Base-by-base conservation (phyloP, 1,284 basidiomycete species). In the Leucoagaricus sp. region DNA sequence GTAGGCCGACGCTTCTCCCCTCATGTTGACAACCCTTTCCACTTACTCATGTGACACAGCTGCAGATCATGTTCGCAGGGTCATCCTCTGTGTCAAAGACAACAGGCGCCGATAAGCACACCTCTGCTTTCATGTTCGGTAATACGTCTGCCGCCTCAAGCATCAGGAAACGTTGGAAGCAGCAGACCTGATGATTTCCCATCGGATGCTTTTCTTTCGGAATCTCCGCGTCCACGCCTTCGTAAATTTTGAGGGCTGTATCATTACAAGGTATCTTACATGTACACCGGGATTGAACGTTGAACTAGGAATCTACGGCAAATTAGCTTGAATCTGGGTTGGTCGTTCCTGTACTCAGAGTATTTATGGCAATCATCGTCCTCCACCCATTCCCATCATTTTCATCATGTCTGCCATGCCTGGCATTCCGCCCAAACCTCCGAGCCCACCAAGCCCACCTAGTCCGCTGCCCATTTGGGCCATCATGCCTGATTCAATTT, bases 301-400 rank as follows among this genome's bases (percentile, higher is more conserved):
- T 38, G 48, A 19, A 9, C 15, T 15, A 21, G 28, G 17, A 34
- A 23, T 48, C 47, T 48, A 36, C 47, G 8, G 47, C 46, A 33
- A 28, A 13, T 26, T 48, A 34, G 17, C n/a, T 48, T n/a, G 19
- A 40, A 17, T 25, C 40, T 21, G 21, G 13, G 7, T 12, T 33
- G 31, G 31, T 33, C 12, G 12, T 12, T 38, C 15, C 36, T 21
- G 15, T 36, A 53, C 34, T 40, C 19, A 55, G 25, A 55, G n/a
- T 19, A 40, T 40, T 23, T 51, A 19, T 57, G 71, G 21, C 64
- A 57, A 67, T 60, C 62, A 63, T 51, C 69, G 67, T 55, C 68
- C 63, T 36, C 75, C 74, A 51, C 87, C 86, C 86, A 89, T 88
- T 13, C 88, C 88, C 88, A 91, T 89, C 88, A 91, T 89, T 74